A percentile compares a stretch with the other conserved stretches of the same genome.
These are phyloP conservation scores for Pichia gijzeniarum DNA, from an alignment of 805 yeast genomes.

Conservation along the genomic window DNA sequence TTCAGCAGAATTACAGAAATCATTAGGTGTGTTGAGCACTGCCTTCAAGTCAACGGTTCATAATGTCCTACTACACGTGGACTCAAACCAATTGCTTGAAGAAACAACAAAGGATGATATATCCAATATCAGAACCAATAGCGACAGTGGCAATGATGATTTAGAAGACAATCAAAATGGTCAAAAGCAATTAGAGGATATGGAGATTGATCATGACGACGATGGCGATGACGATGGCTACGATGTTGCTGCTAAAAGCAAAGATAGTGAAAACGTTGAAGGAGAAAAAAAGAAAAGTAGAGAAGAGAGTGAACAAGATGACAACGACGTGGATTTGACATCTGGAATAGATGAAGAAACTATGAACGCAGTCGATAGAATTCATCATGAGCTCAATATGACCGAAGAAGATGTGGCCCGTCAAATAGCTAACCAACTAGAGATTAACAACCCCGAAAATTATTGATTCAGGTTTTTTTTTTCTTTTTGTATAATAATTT, in stretches of 20 bases:
- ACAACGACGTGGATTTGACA: conserved; percentile 7
- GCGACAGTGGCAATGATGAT: not conserved
- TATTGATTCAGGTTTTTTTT: not conserved
- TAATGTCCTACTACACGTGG: conserved; percentile 14
- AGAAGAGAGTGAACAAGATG: too few relatives aligned
- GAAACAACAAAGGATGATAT: conserved; percentile 14
- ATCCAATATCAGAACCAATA: conserved; percentile 12
- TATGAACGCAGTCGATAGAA: conserved; percentile 9
- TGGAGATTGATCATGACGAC: not conserved
- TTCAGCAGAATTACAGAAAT: conserved; percentile 11
- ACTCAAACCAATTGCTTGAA: conserved; percentile 5
- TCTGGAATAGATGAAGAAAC: conserved; percentile 10
- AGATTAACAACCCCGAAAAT: conserved; percentile 5
- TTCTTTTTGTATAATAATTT: not conserved
- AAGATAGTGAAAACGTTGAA: too few relatives aligned
- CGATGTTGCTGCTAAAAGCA: conserved; percentile 5
- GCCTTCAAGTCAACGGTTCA: conserved; percentile 27
- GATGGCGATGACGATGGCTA: not conserved
- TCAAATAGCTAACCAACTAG: conserved; percentile 11
- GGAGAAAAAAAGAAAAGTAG: too few relatives aligned
- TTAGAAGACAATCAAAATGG: not conserved
- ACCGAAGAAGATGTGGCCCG: conserved; percentile 9
- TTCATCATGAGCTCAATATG: conserved; percentile 8
- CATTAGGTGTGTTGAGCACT: conserved; percentile 25
- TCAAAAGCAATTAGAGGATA: not conserved